Evolutionary conservation across 495 filamentous ascomycete genomes (phyloP).

Genomic region (Aspergillus baeticus): DNA sequence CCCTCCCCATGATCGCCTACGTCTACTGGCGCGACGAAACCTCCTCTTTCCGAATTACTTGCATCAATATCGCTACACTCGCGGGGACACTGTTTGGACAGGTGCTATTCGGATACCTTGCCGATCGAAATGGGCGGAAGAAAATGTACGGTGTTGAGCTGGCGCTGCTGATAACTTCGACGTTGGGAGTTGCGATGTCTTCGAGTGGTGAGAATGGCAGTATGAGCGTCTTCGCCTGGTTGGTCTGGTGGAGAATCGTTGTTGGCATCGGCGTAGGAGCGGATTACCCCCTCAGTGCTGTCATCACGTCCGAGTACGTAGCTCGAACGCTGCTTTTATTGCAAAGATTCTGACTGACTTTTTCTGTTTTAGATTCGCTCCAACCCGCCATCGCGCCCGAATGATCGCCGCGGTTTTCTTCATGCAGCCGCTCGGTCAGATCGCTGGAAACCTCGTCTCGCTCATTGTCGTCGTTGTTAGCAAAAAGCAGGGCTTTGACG

Average conservation of each 20-base stretch:
- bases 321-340: background rate
- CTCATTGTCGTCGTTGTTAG: conserved; percentile 44
- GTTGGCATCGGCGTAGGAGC: conserved; percentile 58
- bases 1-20: conserved; percentile 59
- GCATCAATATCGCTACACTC: conserved; percentile 62
- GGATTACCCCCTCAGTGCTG: conserved; percentile 56
- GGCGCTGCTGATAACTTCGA: conserved; percentile 54
- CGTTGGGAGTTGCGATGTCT: conserved; percentile 54
- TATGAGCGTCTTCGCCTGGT: conserved; percentile 57
- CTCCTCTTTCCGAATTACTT: conserved; percentile 36
- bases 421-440: conserved; percentile 64
- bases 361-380: conserved; percentile 56
- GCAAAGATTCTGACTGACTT: background rate
- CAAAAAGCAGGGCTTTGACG: conserved; percentile 25
- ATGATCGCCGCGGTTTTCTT: conserved; percentile 69
- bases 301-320: conserved; percentile 59
- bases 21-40: conserved; percentile 57
- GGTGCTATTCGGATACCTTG: conserved; percentile 61
- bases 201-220: conserved; percentile 39
- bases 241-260: conserved; percentile 58
- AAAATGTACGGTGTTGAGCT: conserved; percentile 65
- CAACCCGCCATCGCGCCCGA: conserved; percentile 54
- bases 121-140: conserved; percentile 60
- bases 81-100: conserved; percentile 58
- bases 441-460: conserved; percentile 56